Evolutionary conservation across 23 red algal species (phyloP).

Genomic region (Porphyridium purpureum): DNA sequence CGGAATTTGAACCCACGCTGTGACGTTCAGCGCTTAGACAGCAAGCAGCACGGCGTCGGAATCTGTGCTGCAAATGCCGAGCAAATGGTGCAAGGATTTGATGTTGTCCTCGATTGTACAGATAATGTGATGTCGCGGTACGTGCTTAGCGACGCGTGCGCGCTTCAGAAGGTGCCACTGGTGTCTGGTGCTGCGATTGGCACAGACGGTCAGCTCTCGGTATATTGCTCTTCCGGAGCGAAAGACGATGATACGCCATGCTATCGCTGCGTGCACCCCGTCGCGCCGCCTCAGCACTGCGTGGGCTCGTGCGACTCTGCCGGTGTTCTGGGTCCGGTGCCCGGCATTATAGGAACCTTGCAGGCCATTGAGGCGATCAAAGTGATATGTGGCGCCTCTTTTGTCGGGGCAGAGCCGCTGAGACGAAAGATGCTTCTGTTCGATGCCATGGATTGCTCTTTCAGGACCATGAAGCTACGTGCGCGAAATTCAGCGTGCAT

Average conservation of each 20-base stretch:
- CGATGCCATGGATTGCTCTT: constrained; percentile 32
- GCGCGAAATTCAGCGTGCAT: constrained; percentile 15
- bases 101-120: constrained; percentile 89
- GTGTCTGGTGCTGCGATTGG: constrained; percentile 81
- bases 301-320: constrained; percentile 74
- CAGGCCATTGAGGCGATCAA: constrained; percentile 84
- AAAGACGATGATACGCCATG: constrained; percentile 47
- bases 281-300: constrained; percentile 53
- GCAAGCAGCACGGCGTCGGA: not conserved
- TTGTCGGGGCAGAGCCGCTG: too few relatives aligned
- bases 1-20: constrained; percentile 28
- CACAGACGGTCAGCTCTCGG: constrained; percentile 68
- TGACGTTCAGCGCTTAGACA: constrained; percentile 9
- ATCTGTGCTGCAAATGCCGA: too few relatives aligned
- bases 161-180: constrained; percentile 25
- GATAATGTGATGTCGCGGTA: constrained; percentile 85
- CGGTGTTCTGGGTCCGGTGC: constrained; percentile 84
- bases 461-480: constrained; percentile 44
- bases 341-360: constrained; percentile 68
- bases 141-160: constrained; percentile 79
- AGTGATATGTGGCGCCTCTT: too few relatives aligned
- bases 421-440: constrained; percentile 79
- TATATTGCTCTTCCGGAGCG: constrained; percentile 21
- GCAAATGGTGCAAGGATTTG: constrained; percentile 13
- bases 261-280: constrained; percentile 76